Base-by-base conservation (phyloP, 2,329 filamentous ascomycete genomes). In the Ustulina deusta region DNA sequence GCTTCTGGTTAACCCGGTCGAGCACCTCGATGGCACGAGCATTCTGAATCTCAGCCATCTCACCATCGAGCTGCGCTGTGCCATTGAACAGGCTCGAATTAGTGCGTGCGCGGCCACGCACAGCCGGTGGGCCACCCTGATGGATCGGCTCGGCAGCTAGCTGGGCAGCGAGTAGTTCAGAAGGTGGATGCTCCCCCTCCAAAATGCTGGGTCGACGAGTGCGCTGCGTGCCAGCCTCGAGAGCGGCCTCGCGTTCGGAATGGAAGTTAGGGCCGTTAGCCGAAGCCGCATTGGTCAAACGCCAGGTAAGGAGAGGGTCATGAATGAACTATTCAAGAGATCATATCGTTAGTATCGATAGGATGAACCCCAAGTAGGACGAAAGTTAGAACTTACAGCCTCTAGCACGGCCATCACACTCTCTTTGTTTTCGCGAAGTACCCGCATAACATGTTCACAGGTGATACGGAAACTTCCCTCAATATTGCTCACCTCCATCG, bases 401-500 rank as follows among this genome's bases (percentile, higher is more conserved):
- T 99, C 96, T 63, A 99, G 84, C 22, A 99, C 96, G 34, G 96
- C 96, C 93, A 99, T 97, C 66, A 99, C 87, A 48, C 94, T 97
- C 83, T 99, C 96, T 82, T 99, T 99, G 81, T 99, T 99, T 73
- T 96, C 94, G 64, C 96, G 87, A 72, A 99, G 84, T 15, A 99
- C 94, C 69, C 96, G 89, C 96, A 99, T 99, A 58, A 97, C 95
- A 74, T 97, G 94, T 81, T 99, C 97, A 75, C 95, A 99, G 6
- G 96, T 98, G 65, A 97, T 98, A 68, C 97, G 90, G 86, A 97
- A 99, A 81, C 93, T 97, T 74, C 96, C 96, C 81, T 99, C 96
- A 73, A 99, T 99, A 78, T 99, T 99, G 86, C 94, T 97, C 63
- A 99, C 96, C 82, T 99, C 96, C 96, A 99, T 99, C 25, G 97